Base-by-base conservation (phyloP, 768 basidiomycete species). In the Xerocomellus dryophilus region DNA sequence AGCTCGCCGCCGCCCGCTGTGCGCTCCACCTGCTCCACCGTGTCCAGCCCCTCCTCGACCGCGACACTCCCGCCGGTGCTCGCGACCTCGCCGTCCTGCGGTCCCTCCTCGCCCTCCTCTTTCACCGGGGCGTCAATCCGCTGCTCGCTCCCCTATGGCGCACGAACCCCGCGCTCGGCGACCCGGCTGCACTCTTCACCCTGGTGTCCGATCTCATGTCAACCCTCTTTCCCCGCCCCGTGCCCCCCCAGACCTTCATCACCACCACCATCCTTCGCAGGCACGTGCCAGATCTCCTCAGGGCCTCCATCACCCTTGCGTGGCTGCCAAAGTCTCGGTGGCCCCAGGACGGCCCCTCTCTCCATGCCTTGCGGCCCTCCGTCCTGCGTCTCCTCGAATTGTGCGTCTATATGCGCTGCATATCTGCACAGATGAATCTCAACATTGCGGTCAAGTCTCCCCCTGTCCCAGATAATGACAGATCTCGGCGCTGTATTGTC, bases 41-140 rank as follows among this genome's bases (percentile, higher is more conserved):
- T 9, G 70, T 83, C 23, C 84, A 87, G 53, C 47, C 53, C 10
- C 62, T 79, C 17, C 67, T 84, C 11, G 71, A 70, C 50, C 25
- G 6, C 44, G 47, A 42, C 27, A 27, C 41, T 3, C 53, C 73
- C 12, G 71, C 92, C 51, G 90, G 88, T 0, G 80, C 84, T 1
- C 80, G 86, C 47, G 90, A 93, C 67, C 66, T 90, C 29, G 70
- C 74, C 6, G 71, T 81, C 54, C 66, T 92, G 2, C 79, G 84
- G 21, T 85, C 83, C 0, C 74, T 91, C 29, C 65, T 88, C 15
- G 80, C 86, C 14, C 78, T 92, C 54, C 66, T 80, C 25, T 88
- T 92, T 64, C 84, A 82, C 59, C 90, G 89, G 90, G 86, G 81
- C 7, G 67, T 82, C 3, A 78, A 84, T 14, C 80, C 80, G 4